phyloP scores from a whole-genome alignment of 2,329 filamentous ascomycete genomes.

The Fonsecaea pugnacius region DNA sequence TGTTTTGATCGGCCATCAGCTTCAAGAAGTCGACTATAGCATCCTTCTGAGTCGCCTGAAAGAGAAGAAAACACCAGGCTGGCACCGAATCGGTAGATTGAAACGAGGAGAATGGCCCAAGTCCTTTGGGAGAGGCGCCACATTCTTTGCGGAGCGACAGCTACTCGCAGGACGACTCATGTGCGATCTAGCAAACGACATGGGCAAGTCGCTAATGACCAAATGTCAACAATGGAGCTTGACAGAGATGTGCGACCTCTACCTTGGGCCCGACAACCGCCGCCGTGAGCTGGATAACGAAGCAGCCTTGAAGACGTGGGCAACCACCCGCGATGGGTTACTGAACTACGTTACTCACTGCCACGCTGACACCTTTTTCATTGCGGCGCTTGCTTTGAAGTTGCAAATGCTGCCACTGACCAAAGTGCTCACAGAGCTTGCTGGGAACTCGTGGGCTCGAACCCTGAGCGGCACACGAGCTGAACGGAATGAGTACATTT shows the following conservation, averaged over 20 bases:
- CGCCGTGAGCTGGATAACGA: constrained; percentile 90
- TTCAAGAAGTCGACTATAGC: constrained; percentile 97
- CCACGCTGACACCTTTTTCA: constrained; percentile 94
- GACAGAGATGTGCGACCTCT: constrained; percentile 95
- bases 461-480: constrained; percentile 94
- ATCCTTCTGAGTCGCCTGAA: constrained; percentile 83
- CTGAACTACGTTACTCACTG: constrained; percentile 94
- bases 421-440: constrained; percentile 93
- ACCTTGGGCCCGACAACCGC: constrained; percentile 72
- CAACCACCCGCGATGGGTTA: constrained; percentile 77
- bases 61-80: constrained; percentile 88
- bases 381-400: constrained; percentile 84
- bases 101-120: constrained; percentile 84
- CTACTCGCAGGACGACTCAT: constrained; percentile 85
- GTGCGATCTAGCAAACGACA: constrained; percentile 93
- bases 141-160: constrained; percentile 91
- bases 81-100: constrained; percentile 89
- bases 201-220: constrained; percentile 94
- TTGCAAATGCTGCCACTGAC: constrained; percentile 92
- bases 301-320: constrained; percentile 82
- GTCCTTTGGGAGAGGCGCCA: constrained; percentile 80
- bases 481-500: constrained; percentile 98
- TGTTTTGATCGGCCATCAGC: constrained; percentile 87
- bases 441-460: constrained; percentile 96
- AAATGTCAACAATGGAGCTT: constrained; percentile 98